Conservation (phyloP, 108 stramenopile genomes). For the Nitzschia inconspicua region DNA sequence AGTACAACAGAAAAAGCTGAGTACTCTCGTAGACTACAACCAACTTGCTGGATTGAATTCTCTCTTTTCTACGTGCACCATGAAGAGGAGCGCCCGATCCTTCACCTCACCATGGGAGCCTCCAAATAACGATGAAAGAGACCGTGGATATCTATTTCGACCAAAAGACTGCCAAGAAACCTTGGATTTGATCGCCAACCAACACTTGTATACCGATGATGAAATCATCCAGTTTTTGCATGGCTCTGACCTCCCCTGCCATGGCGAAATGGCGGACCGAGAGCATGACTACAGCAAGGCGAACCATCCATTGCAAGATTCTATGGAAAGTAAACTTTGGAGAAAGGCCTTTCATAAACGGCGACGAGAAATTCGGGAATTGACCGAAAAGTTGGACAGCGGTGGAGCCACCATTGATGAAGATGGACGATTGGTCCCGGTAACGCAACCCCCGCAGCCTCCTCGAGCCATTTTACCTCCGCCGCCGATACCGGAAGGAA, state of each 20-base stretch:
- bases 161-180: not conserved
- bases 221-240: not conserved
- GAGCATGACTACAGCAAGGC: not conserved
- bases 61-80: not conserved
- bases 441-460: slow-evolving; percentile 13
- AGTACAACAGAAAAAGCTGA: no score
- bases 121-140: no score
- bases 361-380: slow-evolving; percentile 35
- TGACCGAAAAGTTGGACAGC: slow-evolving; percentile 1
- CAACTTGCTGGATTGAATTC: not conserved
- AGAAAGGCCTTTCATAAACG: slow-evolving; percentile 5
- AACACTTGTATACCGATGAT: not conserved
- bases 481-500: not conserved
- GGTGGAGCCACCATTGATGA: slow-evolving; percentile 33
- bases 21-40: no score
- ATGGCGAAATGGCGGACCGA: not conserved
- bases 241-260: not conserved
- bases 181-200: not conserved
- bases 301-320: not conserved
- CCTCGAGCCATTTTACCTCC: slow-evolving; percentile 29
- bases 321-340: slow-evolving; percentile 3
- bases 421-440: slow-evolving; percentile 29
- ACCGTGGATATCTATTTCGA: not conserved
- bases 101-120: no score
- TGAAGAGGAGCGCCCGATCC: not conserved